Conservation (phyloP, 2,329 filamentous ascomycete genomes). For the Nannizziopsis arthrosporioides region DNA sequence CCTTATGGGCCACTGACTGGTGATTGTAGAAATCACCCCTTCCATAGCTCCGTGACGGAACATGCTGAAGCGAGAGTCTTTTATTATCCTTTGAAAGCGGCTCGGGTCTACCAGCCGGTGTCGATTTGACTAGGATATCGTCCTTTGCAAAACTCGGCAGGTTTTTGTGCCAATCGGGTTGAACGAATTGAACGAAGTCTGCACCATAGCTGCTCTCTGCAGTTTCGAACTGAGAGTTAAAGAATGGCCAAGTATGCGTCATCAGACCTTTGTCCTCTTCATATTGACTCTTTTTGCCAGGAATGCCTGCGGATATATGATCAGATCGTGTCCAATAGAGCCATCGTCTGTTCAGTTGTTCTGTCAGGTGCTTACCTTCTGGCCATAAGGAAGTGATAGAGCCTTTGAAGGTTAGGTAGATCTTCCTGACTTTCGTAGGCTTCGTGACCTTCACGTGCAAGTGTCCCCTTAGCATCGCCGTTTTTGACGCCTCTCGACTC, state of each 20-base stretch:
- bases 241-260: slow-evolving; percentile 83
- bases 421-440: slow-evolving; percentile 81
- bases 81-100: slow-evolving; percentile 43
- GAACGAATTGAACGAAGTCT: slow-evolving; percentile 49
- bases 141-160: slow-evolving; percentile 25
- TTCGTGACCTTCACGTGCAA: slow-evolving; percentile 75
- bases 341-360: not conserved
- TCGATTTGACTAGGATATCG: slow-evolving; percentile 32
- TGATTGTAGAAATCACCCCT: slow-evolving; percentile 57
- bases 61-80: slow-evolving; percentile 65
- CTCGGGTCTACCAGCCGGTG: slow-evolving; percentile 36
- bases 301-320: slow-evolving; percentile 50
- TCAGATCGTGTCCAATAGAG: slow-evolving; percentile 1
- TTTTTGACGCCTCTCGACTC: slow-evolving; percentile 45
- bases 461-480: slow-evolving; percentile 74
- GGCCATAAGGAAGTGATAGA: slow-evolving; percentile 89
- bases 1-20: slow-evolving; percentile 56
- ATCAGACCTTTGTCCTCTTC: slow-evolving; percentile 76
- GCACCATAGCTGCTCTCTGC: slow-evolving; percentile 52
- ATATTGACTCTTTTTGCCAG: slow-evolving; percentile 70
- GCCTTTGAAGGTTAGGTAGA: slow-evolving; percentile 76
- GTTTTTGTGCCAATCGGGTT: slow-evolving; percentile 24
- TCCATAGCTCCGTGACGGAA: slow-evolving; percentile 72
- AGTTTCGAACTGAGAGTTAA: slow-evolving; percentile 56
- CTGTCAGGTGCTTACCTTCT: slow-evolving; percentile 46